Evolutionary conservation across 495 filamentous ascomycete genomes (phyloP).

Genomic region (Trichoderma virens): DNA sequence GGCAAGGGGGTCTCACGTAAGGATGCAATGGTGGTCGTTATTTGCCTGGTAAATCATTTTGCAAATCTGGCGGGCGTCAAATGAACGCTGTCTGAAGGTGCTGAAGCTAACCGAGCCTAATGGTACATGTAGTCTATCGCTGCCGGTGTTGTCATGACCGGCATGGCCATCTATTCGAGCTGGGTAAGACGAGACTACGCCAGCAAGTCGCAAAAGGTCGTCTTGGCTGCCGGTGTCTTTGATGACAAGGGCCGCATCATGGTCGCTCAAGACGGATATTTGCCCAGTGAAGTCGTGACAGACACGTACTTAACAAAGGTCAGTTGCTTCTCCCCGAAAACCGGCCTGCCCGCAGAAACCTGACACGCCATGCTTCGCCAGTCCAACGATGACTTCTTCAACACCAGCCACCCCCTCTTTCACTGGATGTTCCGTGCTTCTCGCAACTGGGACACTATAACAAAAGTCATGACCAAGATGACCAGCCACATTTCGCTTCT

Average conservation of each 20-base stretch:
- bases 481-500: slow-evolving; percentile 43
- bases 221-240: slow-evolving; percentile 70
- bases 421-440: slow-evolving; percentile 81
- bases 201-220: slow-evolving; percentile 66
- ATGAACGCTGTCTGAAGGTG: neutral
- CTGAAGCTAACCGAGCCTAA: neutral
- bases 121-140: slow-evolving; percentile 48
- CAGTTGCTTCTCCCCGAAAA: slow-evolving; percentile 24
- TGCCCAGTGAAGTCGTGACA: slow-evolving; percentile 77
- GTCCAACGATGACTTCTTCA: slow-evolving; percentile 57
- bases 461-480: slow-evolving; percentile 64
- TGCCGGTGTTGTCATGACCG: slow-evolving; percentile 49
- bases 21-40: slow-evolving; percentile 54
- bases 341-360: slow-evolving; percentile 20
- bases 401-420: slow-evolving; percentile 70
- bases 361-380: neutral
- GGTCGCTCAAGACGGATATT: slow-evolving; percentile 69
- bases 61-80: neutral
- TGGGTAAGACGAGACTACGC: slow-evolving; percentile 46
- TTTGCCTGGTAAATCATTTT: slow-evolving; percentile 48
- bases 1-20: slow-evolving; percentile 36
- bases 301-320: slow-evolving; percentile 51
- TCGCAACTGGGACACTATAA: slow-evolving; percentile 63
- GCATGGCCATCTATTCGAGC: slow-evolving; percentile 46
- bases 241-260: slow-evolving; percentile 66